These are phyloP conservation scores for Rosa persica DNA, from an alignment of 306 rosid species.

Conservation along the genomic window DNA sequence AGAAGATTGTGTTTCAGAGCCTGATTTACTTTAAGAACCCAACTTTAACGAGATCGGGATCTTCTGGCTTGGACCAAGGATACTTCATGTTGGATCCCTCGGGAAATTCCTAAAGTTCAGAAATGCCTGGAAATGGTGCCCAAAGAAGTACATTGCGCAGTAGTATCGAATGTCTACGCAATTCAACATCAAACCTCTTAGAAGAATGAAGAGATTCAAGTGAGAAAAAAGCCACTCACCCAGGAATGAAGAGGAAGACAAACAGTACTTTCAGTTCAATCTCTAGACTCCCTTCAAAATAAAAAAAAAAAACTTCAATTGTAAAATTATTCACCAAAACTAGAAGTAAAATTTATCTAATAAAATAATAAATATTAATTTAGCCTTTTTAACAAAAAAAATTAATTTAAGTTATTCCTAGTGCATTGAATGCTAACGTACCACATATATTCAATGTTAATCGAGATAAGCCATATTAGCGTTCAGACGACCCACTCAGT, in stretches of 20 bases:
- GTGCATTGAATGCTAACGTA: too few species aligned
- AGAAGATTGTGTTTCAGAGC: conserved; percentile 69
- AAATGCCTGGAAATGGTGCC: conserved; percentile 99
- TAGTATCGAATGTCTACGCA: not conserved
- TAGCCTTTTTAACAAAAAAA: too few species aligned
- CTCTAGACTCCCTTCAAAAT: too few species aligned
- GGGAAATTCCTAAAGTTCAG: conserved; percentile 93
- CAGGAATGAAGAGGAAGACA: conserved; percentile 89
- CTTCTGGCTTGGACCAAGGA: conserved; percentile 69
- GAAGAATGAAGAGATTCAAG: not conserved
- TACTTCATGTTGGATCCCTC: conserved; percentile 74
- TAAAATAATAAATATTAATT: too few species aligned
- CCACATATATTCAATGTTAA: too few species aligned
- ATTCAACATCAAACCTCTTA: not conserved
- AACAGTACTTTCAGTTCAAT: conserved; percentile 91
- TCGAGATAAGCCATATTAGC: too few species aligned
- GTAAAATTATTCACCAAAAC: too few species aligned
- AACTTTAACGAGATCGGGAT: conserved; percentile 55
- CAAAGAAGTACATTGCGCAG: conserved; percentile 68
- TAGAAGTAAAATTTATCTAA: too few species aligned
- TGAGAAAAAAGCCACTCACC: conserved; percentile 31
- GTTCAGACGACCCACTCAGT: too few species aligned
- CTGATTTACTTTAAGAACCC: conserved; percentile 61
- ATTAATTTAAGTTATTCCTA: too few species aligned
- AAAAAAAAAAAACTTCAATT: too few species aligned